Conservation (phyloP, 331 rosid species). For the Rhamnella rubrinervis region DNA sequence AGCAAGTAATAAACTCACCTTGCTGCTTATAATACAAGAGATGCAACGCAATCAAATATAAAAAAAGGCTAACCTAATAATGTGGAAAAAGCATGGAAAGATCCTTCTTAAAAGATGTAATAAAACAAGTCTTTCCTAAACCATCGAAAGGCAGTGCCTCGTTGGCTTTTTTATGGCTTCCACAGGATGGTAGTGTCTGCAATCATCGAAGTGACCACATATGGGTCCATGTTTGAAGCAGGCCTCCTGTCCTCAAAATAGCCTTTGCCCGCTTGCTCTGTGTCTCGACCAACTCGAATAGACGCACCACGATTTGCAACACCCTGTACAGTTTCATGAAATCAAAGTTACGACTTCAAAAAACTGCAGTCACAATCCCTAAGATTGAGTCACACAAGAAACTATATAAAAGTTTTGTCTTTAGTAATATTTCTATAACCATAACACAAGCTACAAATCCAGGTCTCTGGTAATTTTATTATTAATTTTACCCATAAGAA, state of each 20-base stretch:
- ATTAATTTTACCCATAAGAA: conserved; percentile 68
- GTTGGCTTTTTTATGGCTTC: conserved; percentile 52
- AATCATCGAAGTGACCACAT: conserved; percentile 82
- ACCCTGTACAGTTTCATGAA: conserved; percentile 44
- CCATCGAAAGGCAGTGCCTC: not conserved
- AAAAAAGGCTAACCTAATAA: conserved; percentile 7
- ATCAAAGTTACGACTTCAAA: not conserved
- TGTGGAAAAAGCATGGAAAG: not conserved
- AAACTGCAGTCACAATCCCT: not conserved
- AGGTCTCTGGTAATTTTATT: not conserved
- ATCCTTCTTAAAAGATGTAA: conserved; percentile 4
- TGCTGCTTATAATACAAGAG: not conserved
- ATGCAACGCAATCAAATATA: not conserved
- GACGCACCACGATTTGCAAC: conserved; percentile 98
- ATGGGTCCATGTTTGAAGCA: conserved; percentile 96
- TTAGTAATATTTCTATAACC: too few relatives aligned
- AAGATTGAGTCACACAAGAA: not conserved
- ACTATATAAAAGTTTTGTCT: too few relatives aligned
- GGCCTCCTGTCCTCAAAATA: conserved; percentile 95
- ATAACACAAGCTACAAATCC: not conserved
- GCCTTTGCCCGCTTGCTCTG: conserved; percentile 85
- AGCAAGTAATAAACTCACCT: conserved; percentile 21
- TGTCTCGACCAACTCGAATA: conserved; percentile 85
- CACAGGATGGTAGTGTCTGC: conserved; percentile 84
- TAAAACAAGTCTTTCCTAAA: not conserved